Conservation (phyloP, 2,329 filamentous ascomycete genomes). For the Pezicula neosporulosa region DNA sequence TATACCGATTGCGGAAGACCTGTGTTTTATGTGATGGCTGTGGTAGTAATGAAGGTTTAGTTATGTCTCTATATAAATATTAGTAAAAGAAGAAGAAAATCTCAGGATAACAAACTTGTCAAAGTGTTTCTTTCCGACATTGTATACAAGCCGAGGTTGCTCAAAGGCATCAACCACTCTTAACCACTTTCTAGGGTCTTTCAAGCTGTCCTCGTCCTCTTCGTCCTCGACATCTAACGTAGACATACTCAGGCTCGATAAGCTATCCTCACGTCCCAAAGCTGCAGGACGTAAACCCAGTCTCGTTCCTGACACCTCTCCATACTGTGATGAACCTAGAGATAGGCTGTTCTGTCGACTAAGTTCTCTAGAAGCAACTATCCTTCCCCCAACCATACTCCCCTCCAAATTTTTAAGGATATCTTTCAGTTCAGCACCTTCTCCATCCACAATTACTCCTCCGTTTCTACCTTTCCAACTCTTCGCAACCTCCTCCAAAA, state of each 20-base stretch:
- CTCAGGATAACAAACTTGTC: conserved; percentile 59
- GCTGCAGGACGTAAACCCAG: conserved; percentile 48
- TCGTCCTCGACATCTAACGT: conserved; percentile 50
- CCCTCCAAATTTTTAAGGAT: conserved; percentile 83
- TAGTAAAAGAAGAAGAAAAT: conserved; percentile 24
- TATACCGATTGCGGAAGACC: conserved; percentile 85
- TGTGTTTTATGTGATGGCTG: conserved; percentile 76
- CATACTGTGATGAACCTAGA: conserved; percentile 51
- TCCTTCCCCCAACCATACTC: conserved; percentile 82
- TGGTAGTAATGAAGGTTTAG: conserved; percentile 70
- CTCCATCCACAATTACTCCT: conserved; percentile 86
- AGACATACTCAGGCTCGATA: conserved; percentile 62
- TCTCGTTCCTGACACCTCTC: conserved; percentile 50
- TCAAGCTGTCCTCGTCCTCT: conserved; percentile 49
- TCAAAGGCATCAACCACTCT: conserved; percentile 81
- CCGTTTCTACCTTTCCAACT: conserved; percentile 89
- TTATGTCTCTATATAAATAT: conserved; percentile 44
- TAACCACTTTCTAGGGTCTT: conserved; percentile 77
- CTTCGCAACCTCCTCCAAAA: conserved; percentile 87
- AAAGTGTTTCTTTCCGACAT: conserved; percentile 83
- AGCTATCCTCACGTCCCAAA: conserved; percentile 55
- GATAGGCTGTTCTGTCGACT: conserved; percentile 62
- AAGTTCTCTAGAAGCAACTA: conserved; percentile 52
- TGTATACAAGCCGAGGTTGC: conserved; percentile 77
- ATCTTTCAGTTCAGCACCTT: conserved; percentile 69